Conservation (phyloP, 2,329 filamentous ascomycete species). For the Penicillium sp. region DNA sequence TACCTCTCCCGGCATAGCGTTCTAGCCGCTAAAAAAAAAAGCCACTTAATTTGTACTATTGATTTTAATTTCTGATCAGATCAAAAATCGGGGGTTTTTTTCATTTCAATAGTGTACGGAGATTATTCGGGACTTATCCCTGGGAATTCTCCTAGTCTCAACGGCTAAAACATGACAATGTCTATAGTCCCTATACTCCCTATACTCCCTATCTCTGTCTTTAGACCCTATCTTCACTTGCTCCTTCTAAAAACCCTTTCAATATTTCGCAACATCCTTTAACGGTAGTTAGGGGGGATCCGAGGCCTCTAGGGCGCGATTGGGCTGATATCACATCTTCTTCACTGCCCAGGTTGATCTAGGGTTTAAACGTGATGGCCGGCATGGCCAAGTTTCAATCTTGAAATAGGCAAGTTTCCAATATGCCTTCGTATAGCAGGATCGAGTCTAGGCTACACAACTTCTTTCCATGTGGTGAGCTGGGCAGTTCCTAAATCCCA, state of each 20-base stretch:
- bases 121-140: not conserved
- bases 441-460: not conserved
- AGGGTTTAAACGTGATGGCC: slow-evolving; percentile 7
- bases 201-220: not conserved
- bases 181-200: not conserved
- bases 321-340: slow-evolving; percentile 8
- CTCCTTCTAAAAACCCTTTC: not conserved
- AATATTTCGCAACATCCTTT: not conserved
- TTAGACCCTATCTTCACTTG: not conserved
- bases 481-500: slow-evolving; percentile 1
- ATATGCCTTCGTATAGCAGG: not conserved
- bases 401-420: not conserved
- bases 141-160: slow-evolving; percentile 5
- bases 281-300: not conserved
- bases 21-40: no score
- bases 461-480: slow-evolving; percentile 9
- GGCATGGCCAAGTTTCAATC: slow-evolving; percentile 4
- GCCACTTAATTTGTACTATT: not conserved
- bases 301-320: slow-evolving; percentile 1
- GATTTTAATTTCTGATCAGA: not conserved
- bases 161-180: not conserved
- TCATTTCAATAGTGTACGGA: not conserved
- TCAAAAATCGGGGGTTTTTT: not conserved
- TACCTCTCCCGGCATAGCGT: slow-evolving; percentile 2
- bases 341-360: not conserved